phyloP scores from a whole-genome alignment of 2,329 filamentous ascomycete species.

The Graphiopsis chlorocephala region DNA sequence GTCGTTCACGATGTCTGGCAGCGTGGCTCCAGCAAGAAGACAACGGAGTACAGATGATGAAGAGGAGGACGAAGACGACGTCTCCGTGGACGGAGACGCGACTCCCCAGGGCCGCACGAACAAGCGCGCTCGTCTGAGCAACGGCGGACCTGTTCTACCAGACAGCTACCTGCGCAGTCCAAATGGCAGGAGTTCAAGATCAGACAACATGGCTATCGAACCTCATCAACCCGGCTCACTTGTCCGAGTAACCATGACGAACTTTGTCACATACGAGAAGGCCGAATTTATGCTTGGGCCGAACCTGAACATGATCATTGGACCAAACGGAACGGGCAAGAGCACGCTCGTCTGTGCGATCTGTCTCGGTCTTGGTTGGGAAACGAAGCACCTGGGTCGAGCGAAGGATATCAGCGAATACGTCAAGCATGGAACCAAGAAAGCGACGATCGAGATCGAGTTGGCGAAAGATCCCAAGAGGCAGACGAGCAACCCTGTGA shows the following conservation, averaged over 20 bases:
- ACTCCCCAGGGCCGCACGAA: background rate
- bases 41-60: constrained; percentile 9
- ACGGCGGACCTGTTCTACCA: constrained; percentile 29
- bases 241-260: constrained; percentile 76
- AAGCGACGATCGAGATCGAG: constrained; percentile 86
- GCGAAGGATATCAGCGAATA: constrained; percentile 84
- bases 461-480: constrained; percentile 61
- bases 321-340: constrained; percentile 97
- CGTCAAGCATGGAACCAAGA: constrained; percentile 80
- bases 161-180: constrained; percentile 35
- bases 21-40: constrained; percentile 18
- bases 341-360: constrained; percentile 97
- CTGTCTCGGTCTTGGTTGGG: constrained; percentile 85
- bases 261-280: constrained; percentile 93
- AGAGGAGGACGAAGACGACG: constrained; percentile 13
- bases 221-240: constrained; percentile 73
- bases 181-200: constrained; percentile 20
- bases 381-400: constrained; percentile 76
- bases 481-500: constrained; percentile 64
- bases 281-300: constrained; percentile 90
- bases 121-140: constrained; percentile 14
- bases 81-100: constrained; percentile 12
- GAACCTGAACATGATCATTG: constrained; percentile 96
- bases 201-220: constrained; percentile 10
- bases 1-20: background rate